Evolutionary conservation across 1,139 yeast species (phyloP).

Genomic region (Saccharomyces uvarum): DNA sequence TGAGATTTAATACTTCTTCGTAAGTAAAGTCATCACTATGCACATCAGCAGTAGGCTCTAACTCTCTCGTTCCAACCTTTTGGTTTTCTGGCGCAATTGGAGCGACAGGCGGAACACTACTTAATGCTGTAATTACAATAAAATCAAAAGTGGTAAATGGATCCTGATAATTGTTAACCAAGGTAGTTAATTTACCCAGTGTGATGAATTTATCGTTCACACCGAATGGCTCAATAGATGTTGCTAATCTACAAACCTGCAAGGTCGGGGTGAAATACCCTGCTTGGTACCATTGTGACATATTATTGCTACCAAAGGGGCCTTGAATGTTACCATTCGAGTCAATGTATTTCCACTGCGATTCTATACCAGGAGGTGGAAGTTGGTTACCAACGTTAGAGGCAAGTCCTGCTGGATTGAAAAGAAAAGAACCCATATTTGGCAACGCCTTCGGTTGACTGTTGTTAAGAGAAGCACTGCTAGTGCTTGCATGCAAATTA

Average conservation of each 20-base stretch:
- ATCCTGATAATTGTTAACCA: slow-evolving; percentile 23
- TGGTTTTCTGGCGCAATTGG: background rate
- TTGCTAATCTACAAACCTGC: slow-evolving; percentile 22
- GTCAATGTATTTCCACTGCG: slow-evolving; percentile 32
- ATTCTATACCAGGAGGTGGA: slow-evolving; percentile 11
- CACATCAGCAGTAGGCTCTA: slow-evolving; percentile 1
- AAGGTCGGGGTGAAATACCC: slow-evolving; percentile 28
- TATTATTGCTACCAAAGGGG: slow-evolving; percentile 27
- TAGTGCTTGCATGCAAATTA: background rate
- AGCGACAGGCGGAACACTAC: background rate
- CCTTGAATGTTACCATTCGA: slow-evolving; percentile 29
- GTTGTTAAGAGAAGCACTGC: background rate
- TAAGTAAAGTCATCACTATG: slow-evolving; percentile 21
- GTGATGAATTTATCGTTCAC: slow-evolving; percentile 24
- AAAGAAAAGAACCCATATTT: background rate
- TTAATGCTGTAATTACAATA: slow-evolving; percentile 1
- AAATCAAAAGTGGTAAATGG: slow-evolving; percentile 27
- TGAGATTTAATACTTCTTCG: slow-evolving; percentile 23
- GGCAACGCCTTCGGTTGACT: background rate
- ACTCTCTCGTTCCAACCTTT: background rate
- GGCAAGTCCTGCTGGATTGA: slow-evolving; percentile 2
- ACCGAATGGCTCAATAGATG: slow-evolving; percentile 24
- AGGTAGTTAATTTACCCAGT: slow-evolving; percentile 21
- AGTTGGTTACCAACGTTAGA: slow-evolving; percentile 4
- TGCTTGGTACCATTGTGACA: slow-evolving; percentile 29